A percentile compares a stretch with the other conserved stretches of the same genome.
phyloP scores from a whole-genome alignment of 2,329 filamentous ascomycete species.

The Fusarium caatingaense region DNA sequence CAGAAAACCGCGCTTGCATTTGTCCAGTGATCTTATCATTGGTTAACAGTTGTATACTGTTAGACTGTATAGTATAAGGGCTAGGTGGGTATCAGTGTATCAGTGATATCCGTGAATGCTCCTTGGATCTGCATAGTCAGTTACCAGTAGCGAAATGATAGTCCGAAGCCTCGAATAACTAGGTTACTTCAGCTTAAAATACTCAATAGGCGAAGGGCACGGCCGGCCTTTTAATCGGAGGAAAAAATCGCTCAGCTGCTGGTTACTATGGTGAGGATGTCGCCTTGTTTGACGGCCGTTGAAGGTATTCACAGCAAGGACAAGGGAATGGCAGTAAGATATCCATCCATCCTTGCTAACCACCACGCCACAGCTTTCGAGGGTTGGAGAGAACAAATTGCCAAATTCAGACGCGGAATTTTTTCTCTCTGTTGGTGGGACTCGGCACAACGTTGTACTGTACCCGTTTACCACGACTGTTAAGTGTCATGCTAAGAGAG shows the following conservation, averaged over 20 bases:
- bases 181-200: constrained; percentile 9
- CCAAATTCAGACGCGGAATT: background rate
- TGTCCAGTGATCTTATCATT: background rate
- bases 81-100: background rate
- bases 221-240: constrained; percentile 32
- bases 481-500: constrained; percentile 11
- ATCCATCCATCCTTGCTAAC: constrained; percentile 19
- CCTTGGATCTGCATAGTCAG: constrained; percentile 38
- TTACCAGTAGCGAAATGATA: constrained; percentile 16
- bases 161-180: constrained; percentile 10
- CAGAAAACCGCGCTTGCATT: background rate
- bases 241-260: constrained; percentile 3
- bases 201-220: constrained; percentile 23
- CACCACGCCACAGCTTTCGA: constrained; percentile 6
- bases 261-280: constrained; percentile 1
- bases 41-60: background rate
- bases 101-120: constrained; percentile 2
- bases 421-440: constrained; percentile 16
- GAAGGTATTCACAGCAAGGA: constrained; percentile 29
- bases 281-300: constrained; percentile 13
- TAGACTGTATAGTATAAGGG: background rate
- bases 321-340: constrained; percentile 14
- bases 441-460: constrained; percentile 27
- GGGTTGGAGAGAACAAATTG: background rate
- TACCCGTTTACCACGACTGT: constrained; percentile 11